Base-by-base conservation (phyloP, 2,329 filamentous ascomycete genomes). In the Cytospora paraplurivora region DNA sequence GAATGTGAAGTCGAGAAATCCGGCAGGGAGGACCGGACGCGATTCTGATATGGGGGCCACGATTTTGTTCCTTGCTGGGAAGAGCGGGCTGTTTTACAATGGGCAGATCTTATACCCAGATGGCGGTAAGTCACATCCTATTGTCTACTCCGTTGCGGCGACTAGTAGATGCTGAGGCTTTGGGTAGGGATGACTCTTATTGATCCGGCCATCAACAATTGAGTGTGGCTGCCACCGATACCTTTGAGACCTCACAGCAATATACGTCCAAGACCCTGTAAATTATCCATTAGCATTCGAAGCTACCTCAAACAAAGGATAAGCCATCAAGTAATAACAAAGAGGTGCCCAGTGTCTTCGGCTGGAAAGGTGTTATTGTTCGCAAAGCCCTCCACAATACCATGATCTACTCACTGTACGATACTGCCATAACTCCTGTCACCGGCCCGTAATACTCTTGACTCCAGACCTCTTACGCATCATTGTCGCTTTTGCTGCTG, bases 61-160 rank as follows among this genome's bases (percentile, higher is more conserved):
- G 4, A 77, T 82, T 6, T 69, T 85, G 55, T 79, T 84, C 67
- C 71, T 84, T 49, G 81, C 81, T 44, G 79, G 82, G 0, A 77
- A 76, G 35, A 80, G 80, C 34, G 81, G 81, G 3, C 68, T 79
- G 0, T 84, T 83, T 66, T 79, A 82, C 65, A 84, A 85, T 51
- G 79, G 82, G 53, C 81, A 84, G 70, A 78, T 83, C 37, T 62
- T 85, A 52, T 81, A 81, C 67, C 80, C 80, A 15, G 81, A 83
- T 69, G 81, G 81, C 60, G 74, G 74, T 71, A 56, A 65, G 71
- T 67, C 32, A 32, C 44, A 17, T 17, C 11, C 12, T 33, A 21
- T 4, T 11, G 2, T 38, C 15, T 7, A 49, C 5, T 35, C 1
- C 7, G 38, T 19, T 10, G 37, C 7, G 10, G 44, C 1, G 19